A percentile compares a stretch with the other conserved stretches of the same genome.
Evolutionary conservation across 768 basidiomycete genomes (phyloP).

Genomic region (Chalciporus pseudorubinellus): DNA sequence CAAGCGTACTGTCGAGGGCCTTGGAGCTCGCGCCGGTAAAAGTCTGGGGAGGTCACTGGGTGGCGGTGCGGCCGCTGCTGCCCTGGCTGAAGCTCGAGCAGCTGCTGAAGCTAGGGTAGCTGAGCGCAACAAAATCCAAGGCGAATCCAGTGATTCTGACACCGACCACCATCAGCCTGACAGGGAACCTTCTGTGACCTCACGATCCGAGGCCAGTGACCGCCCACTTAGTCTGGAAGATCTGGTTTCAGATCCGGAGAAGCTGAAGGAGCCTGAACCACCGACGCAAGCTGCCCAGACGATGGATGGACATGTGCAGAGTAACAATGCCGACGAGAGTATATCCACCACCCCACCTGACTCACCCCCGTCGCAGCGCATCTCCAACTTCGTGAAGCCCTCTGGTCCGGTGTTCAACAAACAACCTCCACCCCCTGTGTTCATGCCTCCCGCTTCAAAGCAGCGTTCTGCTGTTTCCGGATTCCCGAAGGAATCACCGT

Average conservation of each 20-base stretch:
- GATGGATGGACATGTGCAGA: constrained; percentile 5
- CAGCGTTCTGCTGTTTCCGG: constrained; percentile 6
- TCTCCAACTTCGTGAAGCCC: constrained; percentile 31
- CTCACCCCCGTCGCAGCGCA: constrained; percentile 44
- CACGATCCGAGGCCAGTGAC: constrained; percentile 14
- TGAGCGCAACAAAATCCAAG: constrained; percentile 55
- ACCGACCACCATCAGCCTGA: constrained; percentile 20
- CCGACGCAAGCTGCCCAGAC: constrained; percentile 18
- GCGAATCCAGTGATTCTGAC: constrained; percentile 22
- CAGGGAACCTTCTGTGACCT: constrained; percentile 1
- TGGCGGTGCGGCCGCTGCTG: constrained; percentile 43
- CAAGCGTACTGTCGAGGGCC: constrained; percentile 69
- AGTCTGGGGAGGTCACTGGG: constrained; percentile 63
- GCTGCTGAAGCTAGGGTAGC: constrained; percentile 69
- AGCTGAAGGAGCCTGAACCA: constrained; percentile 9
- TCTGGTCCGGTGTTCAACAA: constrained; percentile 60
- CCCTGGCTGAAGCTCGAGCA: constrained; percentile 64
- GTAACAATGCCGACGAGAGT: constrained; percentile 32
- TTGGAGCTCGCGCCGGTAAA: constrained; percentile 58
- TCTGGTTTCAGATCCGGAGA: constrained; percentile 44
- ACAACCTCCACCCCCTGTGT: constrained; percentile 32
- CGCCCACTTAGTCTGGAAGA: constrained; percentile 60
- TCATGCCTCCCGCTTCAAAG: constrained; percentile 25
- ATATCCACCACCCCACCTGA: constrained; percentile 56
- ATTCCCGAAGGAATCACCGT: constrained; percentile 30